Evolutionary conservation across 305 asterid species (phyloP).

Genomic region (Plantago lanceolata): DNA sequence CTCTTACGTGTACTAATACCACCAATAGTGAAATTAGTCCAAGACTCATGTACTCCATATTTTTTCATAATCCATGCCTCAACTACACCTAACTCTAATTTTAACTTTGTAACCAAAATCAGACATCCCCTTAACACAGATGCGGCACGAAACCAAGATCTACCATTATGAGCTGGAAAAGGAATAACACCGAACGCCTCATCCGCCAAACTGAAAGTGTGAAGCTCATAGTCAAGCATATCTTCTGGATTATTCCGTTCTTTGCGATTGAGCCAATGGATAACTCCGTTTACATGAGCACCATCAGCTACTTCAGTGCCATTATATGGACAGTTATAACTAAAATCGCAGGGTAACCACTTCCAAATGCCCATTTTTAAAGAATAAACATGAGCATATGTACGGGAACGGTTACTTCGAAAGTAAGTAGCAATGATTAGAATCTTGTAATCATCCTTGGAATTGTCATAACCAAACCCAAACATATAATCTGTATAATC

Average conservation of each 20-base stretch:
- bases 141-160: background rate
- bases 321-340: background rate
- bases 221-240: no score
- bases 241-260: background rate
- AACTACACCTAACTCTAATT: background rate
- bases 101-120: background rate
- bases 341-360: background rate
- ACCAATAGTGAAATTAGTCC: background rate
- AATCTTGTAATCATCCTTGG: conserved; percentile 2
- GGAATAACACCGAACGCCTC: conserved; percentile 1
- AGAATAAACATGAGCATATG: background rate
- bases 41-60: background rate
- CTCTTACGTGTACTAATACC: no score
- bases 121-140: background rate
- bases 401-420: no score
- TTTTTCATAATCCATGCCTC: background rate
- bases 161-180: background rate
- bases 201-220: background rate
- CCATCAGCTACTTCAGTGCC: no score
- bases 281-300: background rate
- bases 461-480: background rate
- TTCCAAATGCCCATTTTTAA: background rate
- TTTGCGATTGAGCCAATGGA: background rate
- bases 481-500: no score
- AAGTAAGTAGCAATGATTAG: background rate